These are phyloP conservation scores for Haematococcus sp. DNA, from an alignment of 139 green algal genomes.

Conservation along the genomic window DNA sequence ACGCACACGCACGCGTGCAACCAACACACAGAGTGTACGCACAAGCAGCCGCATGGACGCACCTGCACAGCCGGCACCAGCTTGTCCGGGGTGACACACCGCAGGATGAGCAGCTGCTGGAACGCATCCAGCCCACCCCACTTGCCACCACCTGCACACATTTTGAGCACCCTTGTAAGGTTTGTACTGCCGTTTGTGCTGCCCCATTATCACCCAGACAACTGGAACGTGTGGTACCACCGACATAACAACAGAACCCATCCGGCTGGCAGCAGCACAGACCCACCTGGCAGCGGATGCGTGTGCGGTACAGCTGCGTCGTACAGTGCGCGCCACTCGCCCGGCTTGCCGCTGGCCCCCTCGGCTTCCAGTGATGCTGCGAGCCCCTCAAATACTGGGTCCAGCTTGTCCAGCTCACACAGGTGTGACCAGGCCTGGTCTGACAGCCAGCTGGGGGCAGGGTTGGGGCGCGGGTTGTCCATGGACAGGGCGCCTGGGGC, in stretches of 20 bases:
- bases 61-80: conserved; percentile 36
- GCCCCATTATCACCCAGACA: too few species aligned
- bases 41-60: not conserved
- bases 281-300: conserved; percentile 47
- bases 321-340: conserved; percentile 42
- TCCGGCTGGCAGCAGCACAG: too few species aligned
- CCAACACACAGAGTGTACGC: not conserved
- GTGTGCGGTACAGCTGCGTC: conserved; percentile 42
- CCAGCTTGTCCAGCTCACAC: conserved; percentile 30
- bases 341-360: not conserved
- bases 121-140: conserved; percentile 45
- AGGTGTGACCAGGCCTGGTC: conserved; percentile 40
- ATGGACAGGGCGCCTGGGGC: conserved; percentile 34
- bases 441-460: conserved; percentile 49
- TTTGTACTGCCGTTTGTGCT: too few species aligned
- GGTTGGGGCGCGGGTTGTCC: conserved; percentile 51
- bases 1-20: not conserved
- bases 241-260: too few species aligned
- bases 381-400: conserved; percentile 10
- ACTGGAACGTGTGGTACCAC: too few species aligned
- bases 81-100: conserved; percentile 62
- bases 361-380: not conserved
- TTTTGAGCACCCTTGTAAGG: too few species aligned
- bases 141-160: conserved; percentile 29
- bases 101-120: conserved; percentile 61